Evolutionary conservation across 306 rosid species (phyloP).

Genomic region (Senna siamea): DNA sequence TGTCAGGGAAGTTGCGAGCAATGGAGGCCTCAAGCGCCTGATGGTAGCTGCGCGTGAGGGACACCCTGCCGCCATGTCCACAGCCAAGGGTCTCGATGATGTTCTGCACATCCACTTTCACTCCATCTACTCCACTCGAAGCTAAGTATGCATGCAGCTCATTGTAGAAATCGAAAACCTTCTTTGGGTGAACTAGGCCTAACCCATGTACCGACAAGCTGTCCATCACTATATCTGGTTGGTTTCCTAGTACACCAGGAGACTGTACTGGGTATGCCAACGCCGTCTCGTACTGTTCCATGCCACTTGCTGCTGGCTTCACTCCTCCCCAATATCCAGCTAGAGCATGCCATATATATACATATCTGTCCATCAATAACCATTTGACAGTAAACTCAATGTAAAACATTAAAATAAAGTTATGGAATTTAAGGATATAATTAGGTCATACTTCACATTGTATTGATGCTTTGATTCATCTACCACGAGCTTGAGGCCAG

Average conservation of each 20-base stretch:
- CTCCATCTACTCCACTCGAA: slow-evolving; percentile 94
- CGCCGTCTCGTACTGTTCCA: slow-evolving; percentile 84
- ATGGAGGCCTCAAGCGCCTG: slow-evolving; percentile 88
- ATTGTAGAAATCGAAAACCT: slow-evolving; percentile 83
- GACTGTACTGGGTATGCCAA: slow-evolving; percentile 87
- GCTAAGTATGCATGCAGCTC: slow-evolving; percentile 93
- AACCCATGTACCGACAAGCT: slow-evolving; percentile 86
- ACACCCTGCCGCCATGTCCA: slow-evolving; percentile 91
- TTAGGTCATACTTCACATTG: slow-evolving; percentile 70
- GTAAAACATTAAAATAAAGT: too few relatives aligned
- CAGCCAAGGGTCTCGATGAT: slow-evolving; percentile 92
- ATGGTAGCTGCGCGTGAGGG: slow-evolving; percentile 76
- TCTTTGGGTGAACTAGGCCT: slow-evolving; percentile 87
- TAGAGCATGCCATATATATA: slow-evolving; percentile 94
- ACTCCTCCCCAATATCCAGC: slow-evolving; percentile 99
- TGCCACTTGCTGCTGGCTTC: slow-evolving; percentile 79
- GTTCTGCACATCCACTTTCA: slow-evolving; percentile 95
- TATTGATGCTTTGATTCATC: slow-evolving; percentile 78
- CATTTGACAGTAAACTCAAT: too few relatives aligned
- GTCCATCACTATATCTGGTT: slow-evolving; percentile 91
- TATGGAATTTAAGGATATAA: slow-evolving; percentile 11
- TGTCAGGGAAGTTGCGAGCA: slow-evolving; percentile 80
- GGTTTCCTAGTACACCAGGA: slow-evolving; percentile 82
- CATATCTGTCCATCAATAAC: slow-evolving; percentile 62
- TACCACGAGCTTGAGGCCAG: slow-evolving; percentile 83